These are phyloP conservation scores for Ramaria sp. DNA, from an alignment of 768 basidiomycete species.

Conservation along the genomic window DNA sequence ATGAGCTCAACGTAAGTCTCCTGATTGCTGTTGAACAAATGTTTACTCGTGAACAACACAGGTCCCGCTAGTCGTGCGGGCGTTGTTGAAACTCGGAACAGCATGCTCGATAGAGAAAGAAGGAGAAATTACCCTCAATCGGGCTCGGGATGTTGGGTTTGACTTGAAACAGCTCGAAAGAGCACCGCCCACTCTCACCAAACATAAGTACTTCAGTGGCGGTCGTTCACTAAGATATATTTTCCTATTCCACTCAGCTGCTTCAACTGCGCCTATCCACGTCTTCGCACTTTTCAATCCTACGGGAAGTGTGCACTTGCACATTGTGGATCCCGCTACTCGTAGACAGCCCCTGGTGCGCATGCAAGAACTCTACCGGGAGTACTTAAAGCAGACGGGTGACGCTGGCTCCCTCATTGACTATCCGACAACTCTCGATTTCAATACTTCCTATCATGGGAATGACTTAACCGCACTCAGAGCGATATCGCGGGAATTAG, in stretches of 20 bases:
- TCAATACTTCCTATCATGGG: conserved; percentile 59
- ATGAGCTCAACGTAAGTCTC: conserved; percentile 56
- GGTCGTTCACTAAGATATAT: conserved; percentile 66
- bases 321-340: conserved; percentile 86
- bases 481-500: conserved; percentile 80
- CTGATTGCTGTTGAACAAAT: not conserved
- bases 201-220: conserved; percentile 62
- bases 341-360: conserved; percentile 72
- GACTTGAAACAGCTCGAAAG: conserved; percentile 75
- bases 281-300: conserved; percentile 85
- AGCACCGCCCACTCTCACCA: conserved; percentile 38
- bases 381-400: conserved; percentile 41
- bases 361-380: conserved; percentile 63
- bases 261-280: conserved; percentile 65
- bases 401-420: conserved; percentile 34
- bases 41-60: conserved; percentile 18
- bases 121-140: conserved; percentile 58
- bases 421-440: conserved; percentile 41
- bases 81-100: conserved; percentile 74
- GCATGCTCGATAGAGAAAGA: conserved; percentile 60
- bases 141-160: conserved; percentile 73
- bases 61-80: conserved; percentile 79
- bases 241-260: conserved; percentile 80
- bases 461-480: conserved; percentile 74
- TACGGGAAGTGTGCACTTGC: conserved; percentile 56